Base-by-base conservation (phyloP, 768 basidiomycete genomes). In the Phylloporus sp. region DNA sequence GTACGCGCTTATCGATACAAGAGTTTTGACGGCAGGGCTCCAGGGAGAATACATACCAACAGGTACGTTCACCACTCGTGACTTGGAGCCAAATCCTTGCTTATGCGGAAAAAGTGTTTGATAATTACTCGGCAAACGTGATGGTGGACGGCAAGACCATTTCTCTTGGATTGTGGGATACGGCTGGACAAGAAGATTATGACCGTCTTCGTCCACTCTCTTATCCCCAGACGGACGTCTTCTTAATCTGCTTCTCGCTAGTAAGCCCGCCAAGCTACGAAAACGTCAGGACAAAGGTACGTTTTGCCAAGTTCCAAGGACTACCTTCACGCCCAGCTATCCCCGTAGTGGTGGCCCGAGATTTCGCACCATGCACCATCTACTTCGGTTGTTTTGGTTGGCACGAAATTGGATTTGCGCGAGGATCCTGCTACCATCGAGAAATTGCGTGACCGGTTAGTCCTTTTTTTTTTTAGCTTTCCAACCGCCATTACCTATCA, bases 171-270 rank as follows among this genome's bases (percentile, higher is more conserved):
- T 76, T 99, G 46, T 99, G 96, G 96, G 96, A 99, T 79, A 99
- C 96, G n/a, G 96, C 96, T 28, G 96, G 96, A 56, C 96, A 99
- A 71, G 96, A 99, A 70, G 95, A 99, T 74, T 99, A 95, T 66
- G 92, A 95, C 72, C 86, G 96, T 35, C 86, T 99, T 58, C 85
- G 96, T 58, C 96, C 96, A 42, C 79, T 99, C 59, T 95, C 91
- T 53, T 99, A 99, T 72, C 96, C 96, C 21, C 96, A 98, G 71
- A 98, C 96, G 34, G 95, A 99, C 68, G 93, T 99, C 49, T 99
- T 99, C 75, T 76, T 99, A 71, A 94, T 99, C 66, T 99, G 96
- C 69, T 99, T 99, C 75, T 95, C 92, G 39, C 80, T 99, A 52
- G 95, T 98, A 65, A 91, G 89, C 63, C 96, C 96, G 29, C 95